Base-by-base conservation (phyloP, 345 rosid species). In the Arabis hirsuta region DNA sequence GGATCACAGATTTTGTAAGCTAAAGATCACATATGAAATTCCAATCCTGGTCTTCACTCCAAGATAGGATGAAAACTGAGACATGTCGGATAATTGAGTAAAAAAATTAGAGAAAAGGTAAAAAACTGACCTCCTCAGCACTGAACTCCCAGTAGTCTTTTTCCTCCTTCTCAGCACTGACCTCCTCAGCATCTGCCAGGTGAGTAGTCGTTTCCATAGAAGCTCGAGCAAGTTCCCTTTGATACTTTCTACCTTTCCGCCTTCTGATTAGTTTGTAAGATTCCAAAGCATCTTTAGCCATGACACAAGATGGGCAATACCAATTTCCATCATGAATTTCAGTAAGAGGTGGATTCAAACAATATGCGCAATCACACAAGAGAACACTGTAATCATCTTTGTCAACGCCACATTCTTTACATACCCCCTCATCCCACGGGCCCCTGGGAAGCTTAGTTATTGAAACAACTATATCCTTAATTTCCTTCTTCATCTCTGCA, bases 381-480 rank as follows among this genome's bases (percentile, higher is more conserved):
- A 95, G 92, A 71, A 95, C 99, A 72, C 98, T 95, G 74, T 91
- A 91, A 78, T 95, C 99, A 77, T 95, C 98, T 84, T 81, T 95
- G 84, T 95, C 99, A 51, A 91, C 81, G 59, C 99, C 99, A 50
- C 99, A 95, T 52, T 90, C 91, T 90, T 95, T 91, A 84, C 99
- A 95, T 58, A 95, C 86, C 65, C 99, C 99, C 68, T 95, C 99
- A 78, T 95, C 99, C 99, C 99, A 95, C 12, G 99, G 98, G 42
- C 96, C 98, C 79, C 88, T 95, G 24, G 99, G 99, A 48, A 95
- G 86, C 69, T 83, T 82, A 76, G 77, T 87, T 54, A 81, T 54
- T n/a, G 84, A 84, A 79, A 84, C 86, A 77, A 90, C 75, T 76
- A 88, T 45, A 72, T 84, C 87, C 72, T 84, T 86, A 42, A 95